Evolutionary conservation across 2,329 filamentous ascomycete species (phyloP).

Genomic region (Didymella arachidicola): DNA sequence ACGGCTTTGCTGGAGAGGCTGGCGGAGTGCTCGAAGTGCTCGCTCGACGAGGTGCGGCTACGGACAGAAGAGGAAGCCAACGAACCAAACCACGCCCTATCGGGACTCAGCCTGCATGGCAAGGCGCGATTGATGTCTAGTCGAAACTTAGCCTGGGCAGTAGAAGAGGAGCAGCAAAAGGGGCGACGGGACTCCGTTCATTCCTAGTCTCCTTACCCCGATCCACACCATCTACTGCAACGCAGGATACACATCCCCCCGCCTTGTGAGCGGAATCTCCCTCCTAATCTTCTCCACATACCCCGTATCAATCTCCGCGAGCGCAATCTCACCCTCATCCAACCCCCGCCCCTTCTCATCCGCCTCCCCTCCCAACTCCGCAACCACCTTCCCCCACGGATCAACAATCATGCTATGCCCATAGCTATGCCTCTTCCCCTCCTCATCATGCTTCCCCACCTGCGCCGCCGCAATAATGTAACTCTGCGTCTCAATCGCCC

Average conservation of each 20-base stretch:
- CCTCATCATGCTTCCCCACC: slow-evolving; percentile 71
- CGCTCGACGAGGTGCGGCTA: slow-evolving; percentile 31
- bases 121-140: slow-evolving; percentile 39
- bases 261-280: slow-evolving; percentile 65
- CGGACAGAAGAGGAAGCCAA: slow-evolving; percentile 32
- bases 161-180: slow-evolving; percentile 14
- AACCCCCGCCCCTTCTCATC: slow-evolving; percentile 46
- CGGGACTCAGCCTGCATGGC: slow-evolving; percentile 34
- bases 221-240: slow-evolving; percentile 19
- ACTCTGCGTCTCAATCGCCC: slow-evolving; percentile 88
- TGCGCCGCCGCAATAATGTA: slow-evolving; percentile 90
- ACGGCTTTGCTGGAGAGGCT: slow-evolving; percentile 39
- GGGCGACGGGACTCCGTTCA: slow-evolving; percentile 18
- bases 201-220: neutral
- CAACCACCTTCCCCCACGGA: slow-evolving; percentile 82
- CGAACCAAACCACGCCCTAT: slow-evolving; percentile 27
- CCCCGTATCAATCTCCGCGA: slow-evolving; percentile 63
- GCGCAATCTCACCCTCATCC: slow-evolving; percentile 51
- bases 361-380: slow-evolving; percentile 65
- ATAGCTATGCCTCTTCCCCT: slow-evolving; percentile 75
- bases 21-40: slow-evolving; percentile 29
- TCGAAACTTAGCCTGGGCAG: slow-evolving; percentile 25
- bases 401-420: slow-evolving; percentile 85
- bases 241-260: slow-evolving; percentile 56
- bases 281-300: slow-evolving; percentile 61